Conservation (phyloP, 345 rosid species). For the Eutrema heterophyllum region DNA sequence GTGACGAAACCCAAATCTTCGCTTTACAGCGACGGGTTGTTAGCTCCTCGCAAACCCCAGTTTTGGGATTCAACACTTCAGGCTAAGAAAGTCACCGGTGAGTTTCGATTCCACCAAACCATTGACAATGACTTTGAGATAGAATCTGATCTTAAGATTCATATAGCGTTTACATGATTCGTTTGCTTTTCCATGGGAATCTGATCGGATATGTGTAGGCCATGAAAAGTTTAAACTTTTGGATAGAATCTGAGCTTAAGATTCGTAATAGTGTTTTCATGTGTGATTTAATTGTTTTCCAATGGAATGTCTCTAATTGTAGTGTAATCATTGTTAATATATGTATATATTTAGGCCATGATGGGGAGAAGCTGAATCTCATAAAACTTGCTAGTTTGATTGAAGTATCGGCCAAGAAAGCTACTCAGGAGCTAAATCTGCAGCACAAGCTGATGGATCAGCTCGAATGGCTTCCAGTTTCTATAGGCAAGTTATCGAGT, state of each 20-base stretch:
- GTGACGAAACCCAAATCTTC: constrained; percentile 55
- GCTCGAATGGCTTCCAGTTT: constrained; percentile 93
- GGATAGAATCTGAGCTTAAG: background rate
- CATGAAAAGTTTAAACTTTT: background rate
- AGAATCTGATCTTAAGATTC: background rate
- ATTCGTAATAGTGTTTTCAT: background rate
- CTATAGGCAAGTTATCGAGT: constrained; percentile 75
- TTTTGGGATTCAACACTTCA: constrained; percentile 56
- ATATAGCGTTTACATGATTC: too few species aligned
- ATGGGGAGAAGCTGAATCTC: constrained; percentile 70
- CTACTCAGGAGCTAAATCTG: constrained; percentile 72
- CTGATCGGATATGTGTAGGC: background rate
- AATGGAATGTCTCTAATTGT: background rate
- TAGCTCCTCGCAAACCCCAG: constrained; percentile 41
- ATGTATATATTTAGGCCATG: constrained; percentile 46
- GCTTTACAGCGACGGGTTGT: constrained; percentile 41
- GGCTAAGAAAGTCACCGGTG: constrained; percentile 47
- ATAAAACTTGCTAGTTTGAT: constrained; percentile 91
- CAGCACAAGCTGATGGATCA: constrained; percentile 80
- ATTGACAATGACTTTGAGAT: background rate
- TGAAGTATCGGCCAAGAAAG: constrained; percentile 83
- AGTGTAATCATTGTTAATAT: background rate
- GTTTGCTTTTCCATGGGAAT: background rate
- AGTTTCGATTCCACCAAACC: background rate
- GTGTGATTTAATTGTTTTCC: background rate